Base-by-base conservation (phyloP, 2,329 filamentous ascomycete species). In the Rutstroemia sp. region DNA sequence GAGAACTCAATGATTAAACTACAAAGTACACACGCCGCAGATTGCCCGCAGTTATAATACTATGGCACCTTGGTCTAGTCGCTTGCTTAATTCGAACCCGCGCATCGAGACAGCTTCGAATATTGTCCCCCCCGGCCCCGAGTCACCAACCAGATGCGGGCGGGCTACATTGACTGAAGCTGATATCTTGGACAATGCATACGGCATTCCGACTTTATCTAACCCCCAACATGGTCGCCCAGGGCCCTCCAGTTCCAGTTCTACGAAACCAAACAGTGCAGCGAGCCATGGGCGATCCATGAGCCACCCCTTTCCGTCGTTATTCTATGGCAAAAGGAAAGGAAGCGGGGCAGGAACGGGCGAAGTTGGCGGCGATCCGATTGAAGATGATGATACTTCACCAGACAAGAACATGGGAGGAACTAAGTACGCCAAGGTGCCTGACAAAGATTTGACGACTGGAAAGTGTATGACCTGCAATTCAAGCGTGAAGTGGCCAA, bases 381-480 rank as follows among this genome's bases (percentile, higher is more conserved):
- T 51, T 14, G 47, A 45, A 16, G 37, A 50, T 14, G 49, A 52
- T 19, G 14, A 48, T 45, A 8, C 38, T 25, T 56, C 53, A 7
- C 53, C 53, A 16, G 53, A 45, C n/a, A 50, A 51, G 25, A 61
- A 59, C 34, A 38, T 52, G 10, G 71, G 69, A 34, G 74, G 70
- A 10, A 14, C 44, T 3, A 67, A 66, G 48, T 61, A 63, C 41
- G 30, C 55, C 6, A 68, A 66, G 48, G 59, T 71, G n/a, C 68
- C 73, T 19, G 75, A 77, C 61, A 82, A 78, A 63, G 82, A 89
- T 63, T 81, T 86, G 66, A 76, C 78, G 27, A 85, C 82, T 34
- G 87, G 89, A 21, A 85, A 82, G 64, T 96, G 91, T 70, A 91
- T 92, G 81, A 92, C 90, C 37, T 96, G 91, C 71, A 88, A 86